Evolutionary conservation across 2,329 filamentous ascomycete genomes (phyloP).

Genomic region (Sclerotinia subarctica): DNA sequence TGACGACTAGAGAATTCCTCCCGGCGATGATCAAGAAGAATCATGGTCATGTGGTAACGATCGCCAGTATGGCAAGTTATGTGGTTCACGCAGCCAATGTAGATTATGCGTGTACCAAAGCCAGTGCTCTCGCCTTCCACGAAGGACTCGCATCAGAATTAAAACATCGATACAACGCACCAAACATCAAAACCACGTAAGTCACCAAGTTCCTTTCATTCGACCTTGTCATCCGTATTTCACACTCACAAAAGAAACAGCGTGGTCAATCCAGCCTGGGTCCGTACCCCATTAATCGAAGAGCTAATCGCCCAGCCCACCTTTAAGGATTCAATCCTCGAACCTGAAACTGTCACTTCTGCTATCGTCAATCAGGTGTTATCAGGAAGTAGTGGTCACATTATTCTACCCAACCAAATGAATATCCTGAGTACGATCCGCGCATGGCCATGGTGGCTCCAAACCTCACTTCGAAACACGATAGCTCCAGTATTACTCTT

Average conservation of each 20-base stretch:
- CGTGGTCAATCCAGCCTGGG: conserved; percentile 61
- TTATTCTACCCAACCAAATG: conserved; percentile 48
- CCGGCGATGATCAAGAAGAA: conserved; percentile 60
- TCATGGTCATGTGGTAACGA: conserved; percentile 70
- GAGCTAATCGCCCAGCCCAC: conserved; percentile 48
- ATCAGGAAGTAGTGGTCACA: conserved; percentile 48
- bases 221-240: neutral
- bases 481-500: conserved; percentile 22
- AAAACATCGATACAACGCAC: conserved; percentile 57
- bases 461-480: conserved; percentile 28
- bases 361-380: conserved; percentile 59
- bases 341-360: conserved; percentile 61
- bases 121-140: conserved; percentile 63
- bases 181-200: conserved; percentile 50
- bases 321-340: conserved; percentile 51
- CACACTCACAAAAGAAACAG: conserved; percentile 39
- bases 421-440: conserved; percentile 27
- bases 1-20: conserved; percentile 61
- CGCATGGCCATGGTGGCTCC: conserved; percentile 34
- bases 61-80: conserved; percentile 48
- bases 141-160: conserved; percentile 61
- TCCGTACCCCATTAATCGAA: conserved; percentile 55
- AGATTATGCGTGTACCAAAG: conserved; percentile 67
- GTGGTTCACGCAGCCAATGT: conserved; percentile 40
- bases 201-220: conserved; percentile 13